These are phyloP conservation scores for Phytophthora agathidicida DNA, from an alignment of 352 stramenopile genomes.

Conservation along the genomic window DNA sequence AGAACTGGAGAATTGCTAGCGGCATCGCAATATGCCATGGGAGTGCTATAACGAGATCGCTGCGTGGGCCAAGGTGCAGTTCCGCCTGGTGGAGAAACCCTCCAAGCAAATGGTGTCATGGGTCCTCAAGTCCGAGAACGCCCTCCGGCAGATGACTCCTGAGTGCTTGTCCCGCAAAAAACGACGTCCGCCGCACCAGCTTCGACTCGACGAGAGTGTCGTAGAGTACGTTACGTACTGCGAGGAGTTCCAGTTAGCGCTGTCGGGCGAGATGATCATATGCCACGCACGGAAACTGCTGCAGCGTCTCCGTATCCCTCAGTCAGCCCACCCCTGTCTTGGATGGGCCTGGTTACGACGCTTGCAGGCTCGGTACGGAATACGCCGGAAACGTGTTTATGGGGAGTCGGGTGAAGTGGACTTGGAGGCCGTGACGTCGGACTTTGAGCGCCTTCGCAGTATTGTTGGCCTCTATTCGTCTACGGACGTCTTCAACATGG, in stretches of 20 bases:
- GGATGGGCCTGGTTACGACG: neutral
- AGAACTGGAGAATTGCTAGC: neutral
- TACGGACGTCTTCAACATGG: slow-evolving; percentile 3
- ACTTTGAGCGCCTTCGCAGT: neutral
- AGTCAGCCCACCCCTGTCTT: neutral
- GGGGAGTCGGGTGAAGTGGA: slow-evolving; percentile 1
- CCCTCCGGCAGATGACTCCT: neutral
- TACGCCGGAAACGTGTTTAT: neutral
- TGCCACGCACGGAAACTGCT: neutral
- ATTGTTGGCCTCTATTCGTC: slow-evolving; percentile 1
- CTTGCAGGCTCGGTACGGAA: slow-evolving; percentile 2
- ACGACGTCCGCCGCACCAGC: neutral
- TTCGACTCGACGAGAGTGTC: slow-evolving; percentile 5
- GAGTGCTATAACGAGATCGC: neutral
- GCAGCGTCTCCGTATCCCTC: neutral
- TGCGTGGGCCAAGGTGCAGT: neutral
- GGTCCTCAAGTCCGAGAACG: neutral
- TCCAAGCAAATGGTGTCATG: slow-evolving; percentile 3
- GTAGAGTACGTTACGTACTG: neutral
- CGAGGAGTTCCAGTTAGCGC: neutral
- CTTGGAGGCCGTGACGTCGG: neutral
- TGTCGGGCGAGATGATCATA: slow-evolving; percentile 1
- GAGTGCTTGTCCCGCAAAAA: slow-evolving; percentile 7
- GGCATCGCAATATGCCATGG: neutral
- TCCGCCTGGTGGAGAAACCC: neutral